A percentile compares a stretch with the other conserved stretches of the same genome.
Conservation (phyloP, 2,329 filamentous ascomycete genomes). For the Venturia effusa region DNA sequence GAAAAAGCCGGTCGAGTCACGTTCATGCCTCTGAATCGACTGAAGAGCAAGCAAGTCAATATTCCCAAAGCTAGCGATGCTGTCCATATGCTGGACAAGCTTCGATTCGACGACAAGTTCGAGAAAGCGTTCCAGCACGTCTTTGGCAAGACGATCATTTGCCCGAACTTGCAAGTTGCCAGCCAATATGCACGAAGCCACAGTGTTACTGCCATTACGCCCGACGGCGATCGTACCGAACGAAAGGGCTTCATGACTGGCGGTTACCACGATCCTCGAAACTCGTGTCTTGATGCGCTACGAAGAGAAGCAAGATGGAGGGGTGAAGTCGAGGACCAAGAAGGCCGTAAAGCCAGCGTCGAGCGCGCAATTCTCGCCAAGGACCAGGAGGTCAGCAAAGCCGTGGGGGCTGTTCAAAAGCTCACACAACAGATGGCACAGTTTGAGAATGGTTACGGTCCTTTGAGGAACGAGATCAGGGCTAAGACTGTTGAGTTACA, state of each 20-base stretch:
- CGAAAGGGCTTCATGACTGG: constrained; percentile 92
- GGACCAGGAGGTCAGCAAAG: constrained; percentile 79
- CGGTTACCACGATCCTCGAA: constrained; percentile 79
- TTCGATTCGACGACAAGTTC: constrained; percentile 65
- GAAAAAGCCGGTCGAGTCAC: constrained; percentile 79
- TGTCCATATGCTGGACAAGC: constrained; percentile 74
- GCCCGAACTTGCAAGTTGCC: constrained; percentile 77
- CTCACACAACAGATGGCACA: constrained; percentile 67
- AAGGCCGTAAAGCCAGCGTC: constrained; percentile 54
- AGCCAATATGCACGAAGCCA: constrained; percentile 88
- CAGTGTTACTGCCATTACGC: constrained; percentile 83
- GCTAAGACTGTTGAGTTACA: constrained; percentile 66
- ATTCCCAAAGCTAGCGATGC: constrained; percentile 81
- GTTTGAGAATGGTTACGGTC: constrained; percentile 71
- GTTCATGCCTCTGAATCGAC: constrained; percentile 82
- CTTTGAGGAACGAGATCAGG: constrained; percentile 65
- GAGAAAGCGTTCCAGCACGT: constrained; percentile 88
- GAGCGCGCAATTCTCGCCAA: constrained; percentile 61
- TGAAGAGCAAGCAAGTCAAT: constrained; percentile 60
- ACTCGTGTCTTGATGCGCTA: constrained; percentile 79
- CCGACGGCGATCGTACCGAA: constrained; percentile 88
- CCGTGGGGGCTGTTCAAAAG: constrained; percentile 76
- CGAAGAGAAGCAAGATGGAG: constrained; percentile 65
- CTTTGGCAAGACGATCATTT: constrained; percentile 91
- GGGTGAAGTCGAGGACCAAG: constrained; percentile 59